These are phyloP conservation scores for Geosmithia putterillii DNA, from an alignment of 2,329 filamentous ascomycete genomes.

Conservation along the genomic window DNA sequence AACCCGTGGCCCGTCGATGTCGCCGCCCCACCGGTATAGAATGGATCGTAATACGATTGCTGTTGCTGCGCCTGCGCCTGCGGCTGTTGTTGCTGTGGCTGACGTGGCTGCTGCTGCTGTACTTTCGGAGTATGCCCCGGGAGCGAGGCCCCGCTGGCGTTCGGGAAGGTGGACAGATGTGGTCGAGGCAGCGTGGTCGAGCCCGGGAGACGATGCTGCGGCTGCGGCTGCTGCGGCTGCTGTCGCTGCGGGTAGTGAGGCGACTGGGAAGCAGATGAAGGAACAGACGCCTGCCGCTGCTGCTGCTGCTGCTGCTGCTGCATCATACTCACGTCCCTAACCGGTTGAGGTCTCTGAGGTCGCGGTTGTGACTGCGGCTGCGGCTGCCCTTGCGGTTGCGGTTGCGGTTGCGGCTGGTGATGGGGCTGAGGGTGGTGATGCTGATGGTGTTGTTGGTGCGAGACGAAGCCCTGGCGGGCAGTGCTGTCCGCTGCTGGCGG, in stretches of 20 bases:
- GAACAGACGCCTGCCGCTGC: neutral
- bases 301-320: conserved; percentile 2
- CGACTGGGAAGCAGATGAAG: conserved; percentile 5
- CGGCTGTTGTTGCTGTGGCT: conserved; percentile 2
- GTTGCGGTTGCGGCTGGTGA: conserved; percentile 19
- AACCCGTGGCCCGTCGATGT: no score
- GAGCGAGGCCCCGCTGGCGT: conserved; percentile 6
- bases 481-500: neutral
- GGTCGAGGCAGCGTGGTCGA: no score
- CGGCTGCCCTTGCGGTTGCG: conserved; percentile 5
- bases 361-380: conserved; percentile 7
- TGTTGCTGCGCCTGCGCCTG: no score
- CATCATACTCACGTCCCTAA: neutral
- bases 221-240: no score
- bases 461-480: neutral
- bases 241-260: no score
- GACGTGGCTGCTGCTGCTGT: conserved; percentile 7
- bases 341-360: neutral
- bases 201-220: no score
- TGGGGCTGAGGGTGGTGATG: neutral
- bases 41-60: no score
- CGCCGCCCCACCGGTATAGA: no score
- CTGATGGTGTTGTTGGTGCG: neutral
- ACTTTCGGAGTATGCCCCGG: conserved; percentile 7
- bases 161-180: no score